Conservation (phyloP, 1,139 yeast genomes). For the Kodamaea anthophila region DNA sequence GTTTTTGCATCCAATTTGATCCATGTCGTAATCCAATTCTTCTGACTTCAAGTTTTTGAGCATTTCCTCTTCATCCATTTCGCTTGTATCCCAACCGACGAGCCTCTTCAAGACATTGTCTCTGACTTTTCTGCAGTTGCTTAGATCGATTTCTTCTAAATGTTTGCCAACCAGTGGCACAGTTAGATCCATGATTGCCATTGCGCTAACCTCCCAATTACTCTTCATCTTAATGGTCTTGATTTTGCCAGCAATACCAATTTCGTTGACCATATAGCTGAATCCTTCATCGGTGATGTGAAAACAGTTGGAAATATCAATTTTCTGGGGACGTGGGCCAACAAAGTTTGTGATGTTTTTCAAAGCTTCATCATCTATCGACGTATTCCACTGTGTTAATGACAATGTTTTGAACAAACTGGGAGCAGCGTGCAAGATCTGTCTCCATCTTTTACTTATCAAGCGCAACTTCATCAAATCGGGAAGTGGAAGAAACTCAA, state of each 20-base stretch:
- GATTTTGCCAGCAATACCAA: slow-evolving; percentile 60
- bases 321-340: slow-evolving; percentile 56
- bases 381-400: slow-evolving; percentile 54
- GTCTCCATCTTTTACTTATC: slow-evolving; percentile 63
- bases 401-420: slow-evolving; percentile 46
- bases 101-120: slow-evolving; percentile 66
- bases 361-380: slow-evolving; percentile 52
- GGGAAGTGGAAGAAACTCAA: slow-evolving; percentile 47
- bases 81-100: slow-evolving; percentile 45
- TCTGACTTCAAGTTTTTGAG: slow-evolving; percentile 8
- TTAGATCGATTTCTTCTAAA: slow-evolving; percentile 55
- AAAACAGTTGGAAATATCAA: slow-evolving; percentile 67
- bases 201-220: slow-evolving; percentile 72
- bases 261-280: slow-evolving; percentile 60
- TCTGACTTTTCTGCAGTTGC: slow-evolving; percentile 67
- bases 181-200: slow-evolving; percentile 75
- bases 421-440: slow-evolving; percentile 52
- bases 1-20: slow-evolving; percentile 49
- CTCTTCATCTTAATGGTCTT: slow-evolving; percentile 54
- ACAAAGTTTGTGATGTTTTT: slow-evolving; percentile 61
- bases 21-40: slow-evolving; percentile 10
- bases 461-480: slow-evolving; percentile 51
- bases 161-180: slow-evolving; percentile 58
- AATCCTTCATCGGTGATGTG: slow-evolving; percentile 74
- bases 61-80: slow-evolving; percentile 9